These are phyloP conservation scores for Ilex aquifolium DNA, from an alignment of 257 asterid species.

Conservation along the genomic window DNA sequence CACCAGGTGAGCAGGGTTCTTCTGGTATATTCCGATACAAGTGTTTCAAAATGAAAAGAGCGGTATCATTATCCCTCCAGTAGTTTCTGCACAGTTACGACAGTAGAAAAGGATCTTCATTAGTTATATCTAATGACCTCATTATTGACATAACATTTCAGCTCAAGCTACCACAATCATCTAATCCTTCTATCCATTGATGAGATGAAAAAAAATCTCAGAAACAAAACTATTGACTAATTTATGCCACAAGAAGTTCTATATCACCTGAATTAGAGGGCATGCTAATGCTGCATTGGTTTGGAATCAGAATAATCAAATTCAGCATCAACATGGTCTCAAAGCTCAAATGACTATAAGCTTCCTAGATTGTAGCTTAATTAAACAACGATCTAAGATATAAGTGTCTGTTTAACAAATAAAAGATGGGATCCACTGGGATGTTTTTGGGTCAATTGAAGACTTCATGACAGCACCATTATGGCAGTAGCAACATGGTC, in stretches of 20 bases:
- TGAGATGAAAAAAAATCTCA: not conserved
- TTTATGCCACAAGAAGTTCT: not conserved
- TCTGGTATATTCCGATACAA: slow-evolving; percentile 74
- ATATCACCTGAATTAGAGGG: not conserved
- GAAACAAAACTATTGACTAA: not conserved
- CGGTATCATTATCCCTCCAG: slow-evolving; percentile 92
- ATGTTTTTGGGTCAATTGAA: too few species aligned
- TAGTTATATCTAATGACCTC: not conserved
- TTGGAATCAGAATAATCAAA: not conserved
- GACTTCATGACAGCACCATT: too few species aligned
- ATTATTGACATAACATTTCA: not conserved
- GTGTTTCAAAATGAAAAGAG: slow-evolving; percentile 87
- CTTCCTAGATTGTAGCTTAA: not conserved
- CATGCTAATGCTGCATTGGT: not conserved
- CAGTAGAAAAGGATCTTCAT: slow-evolving; percentile 1
- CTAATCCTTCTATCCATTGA: not conserved
- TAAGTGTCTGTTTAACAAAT: too few species aligned
- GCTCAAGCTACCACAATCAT: not conserved
- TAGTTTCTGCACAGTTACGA: slow-evolving; percentile 54
- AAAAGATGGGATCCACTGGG: too few species aligned
- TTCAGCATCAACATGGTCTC: not conserved
- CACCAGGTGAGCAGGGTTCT: slow-evolving; percentile 31
- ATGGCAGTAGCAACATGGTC: too few species aligned
- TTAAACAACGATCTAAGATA: too few species aligned
- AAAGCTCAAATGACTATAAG: not conserved